phyloP scores from a whole-genome alignment of 495 filamentous ascomycete genomes.

The Ascobolus immersus region DNA sequence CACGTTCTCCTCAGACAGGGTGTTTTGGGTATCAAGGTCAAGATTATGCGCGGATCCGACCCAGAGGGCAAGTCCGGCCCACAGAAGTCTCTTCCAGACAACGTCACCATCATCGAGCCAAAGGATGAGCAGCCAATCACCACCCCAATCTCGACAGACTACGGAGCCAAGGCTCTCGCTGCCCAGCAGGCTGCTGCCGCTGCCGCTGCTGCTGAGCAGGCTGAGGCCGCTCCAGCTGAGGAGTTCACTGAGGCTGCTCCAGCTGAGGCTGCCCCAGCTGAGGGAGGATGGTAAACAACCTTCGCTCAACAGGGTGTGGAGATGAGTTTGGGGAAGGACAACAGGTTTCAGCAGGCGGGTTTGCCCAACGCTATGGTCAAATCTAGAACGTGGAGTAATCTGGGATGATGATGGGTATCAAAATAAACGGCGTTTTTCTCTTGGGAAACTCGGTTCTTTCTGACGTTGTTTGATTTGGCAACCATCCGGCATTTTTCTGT shows the following conservation, averaged over 20 bases:
- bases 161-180: slow-evolving; percentile 83
- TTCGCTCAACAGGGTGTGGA: too few species aligned
- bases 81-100: slow-evolving; percentile 86
- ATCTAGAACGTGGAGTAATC: too few species aligned
- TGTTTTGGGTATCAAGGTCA: slow-evolving; percentile 99
- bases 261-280: slow-evolving; percentile 1
- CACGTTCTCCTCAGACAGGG: slow-evolving; percentile 98
- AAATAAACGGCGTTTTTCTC: too few species aligned
- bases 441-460: too few species aligned
- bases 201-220: slow-evolving; percentile 32
- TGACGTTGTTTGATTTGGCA: too few species aligned
- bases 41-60: slow-evolving; percentile 99
- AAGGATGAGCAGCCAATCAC: slow-evolving; percentile 92
- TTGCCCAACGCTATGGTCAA: too few species aligned
- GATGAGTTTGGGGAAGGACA: too few species aligned
- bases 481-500: too few species aligned
- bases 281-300: slow-evolving; percentile 1
- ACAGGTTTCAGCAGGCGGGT: too few species aligned
- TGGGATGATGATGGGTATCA: too few species aligned
- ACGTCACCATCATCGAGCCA: slow-evolving; percentile 97
- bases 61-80: slow-evolving; percentile 97
- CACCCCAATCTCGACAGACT: slow-evolving; percentile 88
- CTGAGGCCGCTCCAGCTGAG: slow-evolving; percentile 22
- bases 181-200: slow-evolving; percentile 41
- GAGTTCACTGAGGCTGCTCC: slow-evolving; percentile 4